Evolutionary conservation across 129 eudicot species (phyloP), one percentile per base, ranked within the genome.

Genomic region (Chrysanthemum lavandulifolium): DNA sequence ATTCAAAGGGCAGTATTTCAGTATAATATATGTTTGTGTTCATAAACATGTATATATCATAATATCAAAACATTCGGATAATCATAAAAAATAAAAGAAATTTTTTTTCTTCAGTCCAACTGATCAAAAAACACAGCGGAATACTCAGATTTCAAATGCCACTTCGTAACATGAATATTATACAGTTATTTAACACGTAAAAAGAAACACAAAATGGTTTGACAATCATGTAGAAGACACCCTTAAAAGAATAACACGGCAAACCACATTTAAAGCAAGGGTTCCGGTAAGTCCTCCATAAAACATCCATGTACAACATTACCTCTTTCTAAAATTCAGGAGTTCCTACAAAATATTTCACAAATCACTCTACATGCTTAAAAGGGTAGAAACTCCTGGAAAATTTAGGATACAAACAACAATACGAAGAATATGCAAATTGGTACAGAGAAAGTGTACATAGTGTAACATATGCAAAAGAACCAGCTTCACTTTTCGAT

Each of bases 401-500:
- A 48, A 31, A 33, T 31, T 62, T 65, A 65, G 45, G n/a, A 64
- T 53, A 64, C 54, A 65, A 53, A 74, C 72, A 64, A 74, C 10
- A 51, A 33, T 10, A 36, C 40, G 6, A 36, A 63, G 55, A 54
- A 63, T 63, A 52, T 54, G 27, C 64, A 51, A 62, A 18, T 6
- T 3, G 31, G 2, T n/a, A 14, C 25, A 29, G 43, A 36, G 2
- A 36, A 36, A 59, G 73, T 65, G 49, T 65, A 53, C 51, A 49
- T 27, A 53, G 55, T 11, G 15, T 16, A 11, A 56, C 29, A 15
- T 13, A 72, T 7, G 18, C 67, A 25, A 43, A 61, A 74, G 27
- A 45, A 43, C 21, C 49, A 21, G 67, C 49, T 67, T 86, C 73
- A 95, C 84, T 95, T 95, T 72, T 95, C 99, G 23, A 95, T 91